Percentiles rank a stretch among this genome's conserved stretches.
Evolutionary conservation across 164 flowering plant species (phyloP).

Genomic region (Euptelea pleiosperma): DNA sequence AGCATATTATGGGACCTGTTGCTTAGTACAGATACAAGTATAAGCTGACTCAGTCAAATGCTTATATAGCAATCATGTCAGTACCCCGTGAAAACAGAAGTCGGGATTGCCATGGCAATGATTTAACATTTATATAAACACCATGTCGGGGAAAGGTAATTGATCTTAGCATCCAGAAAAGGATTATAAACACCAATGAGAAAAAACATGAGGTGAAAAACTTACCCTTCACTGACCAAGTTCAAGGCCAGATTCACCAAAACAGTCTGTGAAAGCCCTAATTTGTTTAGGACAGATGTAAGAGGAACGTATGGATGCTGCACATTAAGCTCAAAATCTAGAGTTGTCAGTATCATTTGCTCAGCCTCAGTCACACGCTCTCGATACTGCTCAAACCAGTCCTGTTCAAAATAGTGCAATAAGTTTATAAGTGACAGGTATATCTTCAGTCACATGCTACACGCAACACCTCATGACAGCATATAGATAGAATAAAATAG

Average conservation of each 20-base stretch:
- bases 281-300: constrained; percentile 70
- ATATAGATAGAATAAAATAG: too few species aligned
- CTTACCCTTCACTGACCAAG: constrained; percentile 97
- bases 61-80: too few species aligned
- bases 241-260: constrained; percentile 75
- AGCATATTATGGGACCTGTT: neutral
- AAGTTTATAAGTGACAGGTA: too few species aligned
- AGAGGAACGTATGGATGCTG: constrained; percentile 87
- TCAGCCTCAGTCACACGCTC: constrained; percentile 85
- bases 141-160: too few species aligned
- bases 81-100: too few species aligned
- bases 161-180: neutral
- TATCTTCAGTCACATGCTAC: too few species aligned
- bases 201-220: constrained; percentile 7
- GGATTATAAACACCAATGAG: neutral
- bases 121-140: too few species aligned
- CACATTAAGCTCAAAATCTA: constrained; percentile 89
- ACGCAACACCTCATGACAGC: too few species aligned
- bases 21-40: too few species aligned
- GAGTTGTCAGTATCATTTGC: constrained; percentile 78
- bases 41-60: too few species aligned
- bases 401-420: constrained; percentile 59
- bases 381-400: constrained; percentile 90
- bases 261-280: constrained; percentile 73
- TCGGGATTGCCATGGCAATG: too few species aligned